Evolutionary conservation across 148 eudicot species (phyloP).

Genomic region (Amaranthus cruentus): DNA sequence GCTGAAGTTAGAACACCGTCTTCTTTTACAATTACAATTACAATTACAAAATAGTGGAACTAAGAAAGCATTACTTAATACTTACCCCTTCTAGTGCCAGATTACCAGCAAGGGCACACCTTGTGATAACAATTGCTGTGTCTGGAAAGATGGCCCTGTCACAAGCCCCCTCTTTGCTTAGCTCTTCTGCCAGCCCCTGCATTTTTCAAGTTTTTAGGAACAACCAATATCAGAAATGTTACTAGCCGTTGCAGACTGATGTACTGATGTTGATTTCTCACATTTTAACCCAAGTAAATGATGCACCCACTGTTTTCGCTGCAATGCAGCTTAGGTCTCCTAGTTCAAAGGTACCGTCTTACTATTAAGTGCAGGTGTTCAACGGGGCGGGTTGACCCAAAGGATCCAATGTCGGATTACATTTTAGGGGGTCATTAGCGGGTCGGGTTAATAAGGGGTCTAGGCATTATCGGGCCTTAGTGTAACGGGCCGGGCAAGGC

Average conservation of each 20-base stretch:
- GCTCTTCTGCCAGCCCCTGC: conserved; percentile 82
- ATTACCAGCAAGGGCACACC: conserved; percentile 72
- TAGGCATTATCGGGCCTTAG: too few relatives aligned
- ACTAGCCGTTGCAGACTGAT: too few relatives aligned
- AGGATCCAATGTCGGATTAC: too few relatives aligned
- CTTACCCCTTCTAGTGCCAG: conserved; percentile 79
- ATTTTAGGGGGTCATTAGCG: too few relatives aligned
- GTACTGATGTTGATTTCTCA: neutral
- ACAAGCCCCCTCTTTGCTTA: conserved; percentile 89
- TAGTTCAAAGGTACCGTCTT: neutral
- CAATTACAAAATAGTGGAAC: neutral
- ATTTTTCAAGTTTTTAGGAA: neutral
- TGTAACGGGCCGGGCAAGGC: too few relatives aligned
- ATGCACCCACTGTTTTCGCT: neutral
- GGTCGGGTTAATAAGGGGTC: too few relatives aligned
- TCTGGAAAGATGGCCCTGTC: conserved; percentile 84
- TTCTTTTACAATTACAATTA: neutral
- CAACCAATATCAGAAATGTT: neutral
- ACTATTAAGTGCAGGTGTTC: too few relatives aligned
- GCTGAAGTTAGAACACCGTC: neutral
- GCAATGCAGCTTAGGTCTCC: neutral
- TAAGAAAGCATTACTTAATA: conserved; percentile 40
- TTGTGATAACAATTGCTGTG: conserved; percentile 45
- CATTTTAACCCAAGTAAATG: too few relatives aligned
- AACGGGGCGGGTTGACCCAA: too few relatives aligned